Evolutionary conservation across 2,329 filamentous ascomycete genomes (phyloP).

Genomic region (Pleomassaria siparia): DNA sequence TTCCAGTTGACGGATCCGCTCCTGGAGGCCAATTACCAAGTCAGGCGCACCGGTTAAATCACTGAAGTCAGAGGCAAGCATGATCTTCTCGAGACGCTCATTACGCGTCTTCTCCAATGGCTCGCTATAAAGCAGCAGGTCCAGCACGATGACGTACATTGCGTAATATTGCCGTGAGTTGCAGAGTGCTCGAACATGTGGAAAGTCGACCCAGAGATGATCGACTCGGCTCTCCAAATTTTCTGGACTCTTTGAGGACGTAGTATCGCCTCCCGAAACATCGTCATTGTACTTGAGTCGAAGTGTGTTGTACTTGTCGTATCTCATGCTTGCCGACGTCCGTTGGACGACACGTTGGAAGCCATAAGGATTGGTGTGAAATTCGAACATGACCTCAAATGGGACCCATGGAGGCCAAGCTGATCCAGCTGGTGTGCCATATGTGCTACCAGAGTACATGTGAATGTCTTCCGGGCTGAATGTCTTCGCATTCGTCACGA

Average conservation of each 20-base stretch:
- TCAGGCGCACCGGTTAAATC: conserved; percentile 91
- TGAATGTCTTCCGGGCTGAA: conserved; percentile 82
- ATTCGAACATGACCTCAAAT: conserved; percentile 98
- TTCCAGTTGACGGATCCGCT: conserved; percentile 88
- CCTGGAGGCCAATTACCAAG: conserved; percentile 88
- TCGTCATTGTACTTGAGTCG: conserved; percentile 97
- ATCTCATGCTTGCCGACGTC: conserved; percentile 89
- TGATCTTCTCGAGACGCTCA: conserved; percentile 96
- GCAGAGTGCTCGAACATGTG: conserved; percentile 89
- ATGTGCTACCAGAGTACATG: conserved; percentile 91
- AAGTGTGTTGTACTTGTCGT: conserved; percentile 97
- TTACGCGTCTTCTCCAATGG: conserved; percentile 95
- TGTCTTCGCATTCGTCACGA: conserved; percentile 91
- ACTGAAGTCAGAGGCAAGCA: conserved; percentile 97
- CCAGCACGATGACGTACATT: conserved; percentile 96
- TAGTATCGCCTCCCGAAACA: conserved; percentile 66
- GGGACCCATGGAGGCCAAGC: conserved; percentile 98
- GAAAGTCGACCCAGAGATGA: conserved; percentile 95
- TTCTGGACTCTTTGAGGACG: conserved; percentile 48
- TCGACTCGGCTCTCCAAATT: conserved; percentile 80
- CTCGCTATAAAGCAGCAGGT: conserved; percentile 94
- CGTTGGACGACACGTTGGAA: conserved; percentile 97
- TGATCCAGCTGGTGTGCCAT: conserved; percentile 80
- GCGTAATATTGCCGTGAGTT: conserved; percentile 98
- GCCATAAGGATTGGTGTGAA: conserved; percentile 89